Base-by-base conservation (phyloP, 192 early-diverging fungal genomes). In the Glomus cerebriforme region DNA sequence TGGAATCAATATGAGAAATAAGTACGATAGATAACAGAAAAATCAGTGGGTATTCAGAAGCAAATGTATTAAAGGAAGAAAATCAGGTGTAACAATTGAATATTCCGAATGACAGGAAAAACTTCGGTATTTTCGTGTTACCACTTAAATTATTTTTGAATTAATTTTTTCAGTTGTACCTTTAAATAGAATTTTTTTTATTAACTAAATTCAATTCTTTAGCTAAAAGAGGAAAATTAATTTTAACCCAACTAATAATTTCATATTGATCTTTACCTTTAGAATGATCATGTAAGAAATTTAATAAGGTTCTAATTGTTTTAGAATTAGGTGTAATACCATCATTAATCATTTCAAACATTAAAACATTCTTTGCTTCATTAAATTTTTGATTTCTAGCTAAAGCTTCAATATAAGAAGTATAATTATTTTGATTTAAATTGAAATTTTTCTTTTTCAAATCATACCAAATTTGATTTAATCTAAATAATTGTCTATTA, bases 371-470 rank as follows among this genome's bases (percentile, higher is more conserved):
- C 39, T 69, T 78, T 10, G 77, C 77, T 27, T 78, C 77, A 26
- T 68, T 47, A 69, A 78, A 78, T 37, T 29, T 26, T 17, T 39
- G n/a, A 54, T 68, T 59, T 43, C 86, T 76, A 64, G 84, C 81
- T 27, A 87, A 69, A 10, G 69, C 82, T 64, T 87, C 86, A 34
- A 87, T 81, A 47, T 82, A 85, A 1, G 86, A 87, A 43, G 79
- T 79, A 54, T 79, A 83, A 59, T 87, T 85, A 31, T 85, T 83
- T 22, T 64, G 68, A 47, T 80, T 82, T 2, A 85, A 70, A 13
- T 35, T 24, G 67, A 87, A 85, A 6, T 77, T 39, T 6, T 31
- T 54, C 4, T 39, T n/a, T n/a, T 80, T 72, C 27, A 87, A 17
- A 17, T 66, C 27, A 32, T 77, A 31, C 86, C 86, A 87, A 64